Evolutionary conservation across 2,329 filamentous ascomycete species (phyloP).

Genomic region (Grosmannia huntii): DNA sequence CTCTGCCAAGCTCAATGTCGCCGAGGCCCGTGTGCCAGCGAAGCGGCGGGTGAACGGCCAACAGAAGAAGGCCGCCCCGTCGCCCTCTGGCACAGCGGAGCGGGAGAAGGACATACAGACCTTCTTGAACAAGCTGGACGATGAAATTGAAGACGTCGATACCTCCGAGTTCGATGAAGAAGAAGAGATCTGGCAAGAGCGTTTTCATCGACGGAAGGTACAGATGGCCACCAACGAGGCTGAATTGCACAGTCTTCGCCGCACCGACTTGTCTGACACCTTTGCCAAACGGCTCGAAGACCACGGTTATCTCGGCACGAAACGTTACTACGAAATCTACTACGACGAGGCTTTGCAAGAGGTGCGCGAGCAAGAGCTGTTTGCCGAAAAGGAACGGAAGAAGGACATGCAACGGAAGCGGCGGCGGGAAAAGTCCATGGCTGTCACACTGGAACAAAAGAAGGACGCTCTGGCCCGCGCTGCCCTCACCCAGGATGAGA

Average conservation of each 20-base stretch:
- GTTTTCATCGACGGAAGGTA: conserved; percentile 52
- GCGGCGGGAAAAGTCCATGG: conserved; percentile 89
- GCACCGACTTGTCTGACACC: conserved; percentile 44
- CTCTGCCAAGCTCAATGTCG: conserved; percentile 30
- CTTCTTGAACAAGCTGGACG: conserved; percentile 38
- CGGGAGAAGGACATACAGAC: conserved; percentile 59
- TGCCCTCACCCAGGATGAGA: conserved; percentile 65
- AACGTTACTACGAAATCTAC: conserved; percentile 63
- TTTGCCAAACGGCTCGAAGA: conserved; percentile 50
- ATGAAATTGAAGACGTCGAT: conserved; percentile 29
- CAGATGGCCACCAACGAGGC: conserved; percentile 48
- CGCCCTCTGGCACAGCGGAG: conserved; percentile 28
- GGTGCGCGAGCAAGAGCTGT: conserved; percentile 79
- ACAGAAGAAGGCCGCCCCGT: conserved; percentile 29
- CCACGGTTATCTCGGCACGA: conserved; percentile 59
- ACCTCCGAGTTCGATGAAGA: conserved; percentile 31
- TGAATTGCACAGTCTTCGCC: conserved; percentile 49
- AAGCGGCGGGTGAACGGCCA: conserved; percentile 49
- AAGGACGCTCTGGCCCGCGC: conserved; percentile 70
- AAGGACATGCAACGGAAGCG: conserved; percentile 99
- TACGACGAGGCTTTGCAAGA: conserved; percentile 73
- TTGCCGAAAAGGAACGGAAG: conserved; percentile 95
- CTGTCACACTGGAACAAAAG: conserved; percentile 82
- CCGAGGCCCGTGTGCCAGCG: conserved; percentile 31
- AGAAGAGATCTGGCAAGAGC: conserved; percentile 37